A percentile compares a stretch with the other conserved stretches of the same genome.
phyloP scores from a whole-genome alignment of 1,139 yeast species.

The Saccharomyces hybrid region DNA sequence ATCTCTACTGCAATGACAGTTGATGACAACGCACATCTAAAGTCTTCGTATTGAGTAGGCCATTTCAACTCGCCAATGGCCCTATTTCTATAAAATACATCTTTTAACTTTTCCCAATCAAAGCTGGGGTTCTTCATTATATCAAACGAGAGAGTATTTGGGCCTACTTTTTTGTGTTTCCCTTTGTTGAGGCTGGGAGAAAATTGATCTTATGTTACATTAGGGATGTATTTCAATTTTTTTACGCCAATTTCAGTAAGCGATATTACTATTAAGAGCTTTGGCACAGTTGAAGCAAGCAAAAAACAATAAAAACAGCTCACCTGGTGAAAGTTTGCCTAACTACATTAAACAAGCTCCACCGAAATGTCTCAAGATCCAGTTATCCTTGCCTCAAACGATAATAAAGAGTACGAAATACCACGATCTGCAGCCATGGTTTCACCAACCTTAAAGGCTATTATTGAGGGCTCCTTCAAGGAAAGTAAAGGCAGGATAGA shows the following conservation, averaged over 20 bases:
- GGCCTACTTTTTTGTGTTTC: neutral
- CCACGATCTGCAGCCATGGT: slow-evolving; percentile 73
- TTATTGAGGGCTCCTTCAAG: slow-evolving; percentile 35
- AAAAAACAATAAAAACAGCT: neutral
- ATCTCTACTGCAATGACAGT: slow-evolving; percentile 19
- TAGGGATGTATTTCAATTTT: neutral
- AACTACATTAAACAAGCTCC: neutral
- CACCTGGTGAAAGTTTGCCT: no score
- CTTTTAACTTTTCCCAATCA: slow-evolving; percentile 57
- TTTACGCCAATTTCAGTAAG: neutral
- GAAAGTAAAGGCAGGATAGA: slow-evolving; percentile 36
- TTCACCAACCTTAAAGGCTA: slow-evolving; percentile 70
- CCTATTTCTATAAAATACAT: slow-evolving; percentile 51
- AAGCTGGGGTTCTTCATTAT: slow-evolving; percentile 37
- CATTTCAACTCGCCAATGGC: slow-evolving; percentile 20
- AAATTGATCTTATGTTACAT: neutral
- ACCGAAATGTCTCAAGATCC: slow-evolving; percentile 29
- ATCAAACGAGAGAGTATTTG: neutral
- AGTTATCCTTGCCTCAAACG: slow-evolving; percentile 70
- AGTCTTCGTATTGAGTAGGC: slow-evolving; percentile 12
- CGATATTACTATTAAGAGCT: neutral
- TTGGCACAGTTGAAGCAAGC: neutral
- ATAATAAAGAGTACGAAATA: slow-evolving; percentile 58
- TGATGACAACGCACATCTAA: slow-evolving; percentile 17
- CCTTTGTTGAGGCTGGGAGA: neutral